Conservation (phyloP, 192 early-diverging fungal species). For the Coemansia sp. region DNA sequence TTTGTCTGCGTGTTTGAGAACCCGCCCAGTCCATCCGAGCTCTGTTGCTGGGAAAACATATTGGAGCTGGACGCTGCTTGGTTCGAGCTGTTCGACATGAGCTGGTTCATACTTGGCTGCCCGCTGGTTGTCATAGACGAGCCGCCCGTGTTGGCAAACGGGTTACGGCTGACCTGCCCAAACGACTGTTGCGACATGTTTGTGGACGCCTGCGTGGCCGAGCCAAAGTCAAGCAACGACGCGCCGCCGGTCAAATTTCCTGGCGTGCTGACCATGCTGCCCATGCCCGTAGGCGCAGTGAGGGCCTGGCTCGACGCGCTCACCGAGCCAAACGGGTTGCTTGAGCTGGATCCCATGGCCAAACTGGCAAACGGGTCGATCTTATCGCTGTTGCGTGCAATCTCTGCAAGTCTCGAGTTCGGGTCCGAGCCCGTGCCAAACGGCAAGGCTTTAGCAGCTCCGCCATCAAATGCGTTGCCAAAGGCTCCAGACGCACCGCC, state of each 20-base stretch:
- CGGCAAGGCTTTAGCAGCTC: conserved; percentile 46
- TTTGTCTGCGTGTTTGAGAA: conserved; percentile 8
- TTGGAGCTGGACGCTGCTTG: conserved; percentile 1
- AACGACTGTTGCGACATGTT: conserved; percentile 33
- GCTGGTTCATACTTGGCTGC: conserved; percentile 48
- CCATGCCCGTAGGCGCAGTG: neutral
- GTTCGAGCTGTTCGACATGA: conserved; percentile 29
- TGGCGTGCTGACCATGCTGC: conserved; percentile 6
- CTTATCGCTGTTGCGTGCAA: conserved; percentile 56
- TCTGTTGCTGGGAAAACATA: conserved; percentile 32
- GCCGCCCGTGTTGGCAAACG: conserved; percentile 31
- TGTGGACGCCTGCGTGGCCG: conserved; percentile 25
- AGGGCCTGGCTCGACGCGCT: conserved; percentile 14
- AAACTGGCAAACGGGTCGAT: conserved; percentile 60
- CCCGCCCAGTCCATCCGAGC: conserved; percentile 2
- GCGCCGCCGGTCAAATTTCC: conserved; percentile 18
- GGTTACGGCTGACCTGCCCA: conserved; percentile 49
- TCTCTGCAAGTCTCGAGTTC: conserved; percentile 49
- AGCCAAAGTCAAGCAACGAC: conserved; percentile 41
- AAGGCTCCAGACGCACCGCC: conserved; percentile 44
- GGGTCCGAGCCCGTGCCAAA: conserved; percentile 39
- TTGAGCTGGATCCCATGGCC: conserved; percentile 34
- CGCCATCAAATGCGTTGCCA: conserved; percentile 55
- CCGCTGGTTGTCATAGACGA: neutral
- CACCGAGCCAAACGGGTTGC: conserved; percentile 34